Conservation (phyloP, 441 rosid genomes). For the Metrosideros polymorpha region DNA sequence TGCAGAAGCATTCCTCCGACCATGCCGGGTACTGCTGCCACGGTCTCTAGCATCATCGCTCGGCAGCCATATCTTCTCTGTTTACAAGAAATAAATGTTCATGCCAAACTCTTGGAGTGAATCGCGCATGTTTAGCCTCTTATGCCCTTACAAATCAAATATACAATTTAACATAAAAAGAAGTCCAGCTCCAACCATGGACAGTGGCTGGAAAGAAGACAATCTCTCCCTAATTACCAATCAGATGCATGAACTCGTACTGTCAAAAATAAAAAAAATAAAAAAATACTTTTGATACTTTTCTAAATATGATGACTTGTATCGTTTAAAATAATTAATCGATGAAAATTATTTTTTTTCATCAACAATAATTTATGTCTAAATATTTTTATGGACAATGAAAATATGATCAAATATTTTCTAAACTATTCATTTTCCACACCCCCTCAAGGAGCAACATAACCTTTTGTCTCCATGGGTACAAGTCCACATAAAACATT, state of each 20-base stretch:
- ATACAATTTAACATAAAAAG: neutral
- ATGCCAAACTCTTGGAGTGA: neutral
- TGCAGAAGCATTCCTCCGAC: conserved; percentile 84
- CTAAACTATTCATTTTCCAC: too few species aligned
- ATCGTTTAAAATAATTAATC: too few species aligned
- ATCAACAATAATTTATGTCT: too few species aligned
- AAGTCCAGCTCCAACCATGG: neutral
- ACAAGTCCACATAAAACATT: neutral
- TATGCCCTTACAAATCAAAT: neutral
- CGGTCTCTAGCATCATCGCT: conserved; percentile 84
- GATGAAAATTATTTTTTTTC: too few species aligned
- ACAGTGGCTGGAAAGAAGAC: neutral
- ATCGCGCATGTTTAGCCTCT: neutral
- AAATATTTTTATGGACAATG: too few species aligned
- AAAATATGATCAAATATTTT: too few species aligned
- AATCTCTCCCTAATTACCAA: neutral
- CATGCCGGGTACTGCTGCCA: conserved; percentile 92
- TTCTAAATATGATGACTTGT: too few species aligned
- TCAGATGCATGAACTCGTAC: neutral
- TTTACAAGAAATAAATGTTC: neutral
- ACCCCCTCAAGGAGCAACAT: neutral
- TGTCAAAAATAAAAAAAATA: neutral
- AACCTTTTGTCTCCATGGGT: neutral
- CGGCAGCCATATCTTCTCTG: conserved; percentile 70
- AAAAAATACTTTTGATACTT: too few species aligned